Conservation (phyloP, 2,329 filamentous ascomycete genomes). For the Torrubiella hemipterigena region DNA sequence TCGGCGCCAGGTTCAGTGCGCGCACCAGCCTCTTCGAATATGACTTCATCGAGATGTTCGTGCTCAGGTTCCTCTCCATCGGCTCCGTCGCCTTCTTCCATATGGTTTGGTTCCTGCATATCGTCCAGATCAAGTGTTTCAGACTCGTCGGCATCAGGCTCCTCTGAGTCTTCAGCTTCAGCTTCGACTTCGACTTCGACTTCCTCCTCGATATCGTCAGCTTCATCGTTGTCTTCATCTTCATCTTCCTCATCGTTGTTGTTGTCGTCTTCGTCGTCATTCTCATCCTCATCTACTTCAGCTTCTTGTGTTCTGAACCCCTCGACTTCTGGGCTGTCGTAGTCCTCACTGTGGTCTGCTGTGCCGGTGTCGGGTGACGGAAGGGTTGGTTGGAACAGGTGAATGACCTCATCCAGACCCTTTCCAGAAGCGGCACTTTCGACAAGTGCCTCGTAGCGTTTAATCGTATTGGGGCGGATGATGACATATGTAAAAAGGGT, state of each 20-base stretch:
- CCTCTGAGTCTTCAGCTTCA: conserved; percentile 5
- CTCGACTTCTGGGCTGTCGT: conserved; percentile 7
- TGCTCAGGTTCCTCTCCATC: not conserved
- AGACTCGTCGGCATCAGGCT: conserved; percentile 1
- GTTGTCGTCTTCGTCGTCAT: conserved; percentile 9
- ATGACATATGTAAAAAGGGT: conserved; percentile 30
- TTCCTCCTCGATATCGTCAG: conserved; percentile 8
- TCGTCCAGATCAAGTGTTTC: conserved; percentile 10
- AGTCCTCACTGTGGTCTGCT: conserved; percentile 8
- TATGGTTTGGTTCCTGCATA: too few species aligned
- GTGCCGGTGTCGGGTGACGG: conserved; percentile 6
- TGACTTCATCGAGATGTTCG: too few species aligned
- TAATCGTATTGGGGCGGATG: conserved; percentile 24
- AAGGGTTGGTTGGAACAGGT: conserved; percentile 16
- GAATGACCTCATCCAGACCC: conserved; percentile 27
- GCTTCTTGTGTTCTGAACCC: too few species aligned
- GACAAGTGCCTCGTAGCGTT: conserved; percentile 24
- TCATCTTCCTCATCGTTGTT: conserved; percentile 5
- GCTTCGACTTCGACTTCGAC: conserved; percentile 8
- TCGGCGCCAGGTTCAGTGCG: too few species aligned
- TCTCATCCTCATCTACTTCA: conserved; percentile 11
- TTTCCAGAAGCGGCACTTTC: conserved; percentile 29
- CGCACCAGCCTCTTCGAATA: too few species aligned
- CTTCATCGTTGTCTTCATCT: conserved; percentile 8
- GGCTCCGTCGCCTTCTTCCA: conserved; percentile 1